Evolutionary conservation across 805 yeast genomes (phyloP), one percentile per base, ranked within the genome.

Genomic region (Debaryomyces hansenii): DNA sequence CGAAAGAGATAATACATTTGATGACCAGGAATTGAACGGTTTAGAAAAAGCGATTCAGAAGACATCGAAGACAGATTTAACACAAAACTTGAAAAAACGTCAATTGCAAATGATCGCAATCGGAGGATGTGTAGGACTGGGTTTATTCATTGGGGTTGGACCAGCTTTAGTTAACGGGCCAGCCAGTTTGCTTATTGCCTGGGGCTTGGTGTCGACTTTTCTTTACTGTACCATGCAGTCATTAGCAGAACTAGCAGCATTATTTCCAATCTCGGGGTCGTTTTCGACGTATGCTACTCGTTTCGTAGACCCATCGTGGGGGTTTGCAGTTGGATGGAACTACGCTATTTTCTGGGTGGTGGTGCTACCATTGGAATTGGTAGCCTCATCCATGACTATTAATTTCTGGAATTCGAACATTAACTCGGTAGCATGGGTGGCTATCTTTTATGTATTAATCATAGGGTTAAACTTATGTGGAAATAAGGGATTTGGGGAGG

Each of bases 261-360:
- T 63, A 10, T 66, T 63, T 45, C 74, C 75, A 3, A 70, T 71
- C 15, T 58, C 66, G 7, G 77, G 77, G 9, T 66, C 74, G 2
- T 71, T 71, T 54, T 71, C 74, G 9, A 64, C 72, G 3, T 70
- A 69, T 45, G 69, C 74, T 31, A 64, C 67, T 1, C 55, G 73
- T 15, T 72, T 71, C 45, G 64, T 72, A n/a, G 75, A 70, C 51
- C 71, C 72, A 1, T 67, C 74, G 16, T 69, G 71, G 64, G 77
- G 77, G 5, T 71, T 70, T 50, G 77, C 77, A n/a, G 67, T 64
- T 45, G 77, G 74, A 14, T 70, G 72, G 71, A 71, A 71, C 58
- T 72, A 72, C 50, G 73, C 75, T 20, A 46, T 69, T 37, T 71
- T 70, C 52, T 72, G 75, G 76, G 70, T 70, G n/a, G 58, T 72